Evolutionary conservation across 2,329 filamentous ascomycete genomes (phyloP).

Genomic region (Penicillium brasilianum): DNA sequence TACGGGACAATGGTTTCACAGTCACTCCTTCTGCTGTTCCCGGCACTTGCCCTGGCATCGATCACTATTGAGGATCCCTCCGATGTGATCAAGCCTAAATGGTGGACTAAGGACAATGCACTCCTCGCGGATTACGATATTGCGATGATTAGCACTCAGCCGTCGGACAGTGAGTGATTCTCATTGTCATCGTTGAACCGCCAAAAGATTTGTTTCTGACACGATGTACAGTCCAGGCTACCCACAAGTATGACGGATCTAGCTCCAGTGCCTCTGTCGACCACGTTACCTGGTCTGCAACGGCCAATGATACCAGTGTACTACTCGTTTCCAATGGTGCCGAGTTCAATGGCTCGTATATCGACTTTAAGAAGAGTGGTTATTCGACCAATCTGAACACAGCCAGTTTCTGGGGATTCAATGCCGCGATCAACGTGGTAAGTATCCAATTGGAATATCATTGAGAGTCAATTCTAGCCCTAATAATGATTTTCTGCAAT

Average conservation of each 20-base stretch:
- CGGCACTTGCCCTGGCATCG: slow-evolving; percentile 17
- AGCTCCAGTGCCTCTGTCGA: slow-evolving; percentile 6
- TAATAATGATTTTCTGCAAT: not conserved
- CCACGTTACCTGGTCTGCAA: slow-evolving; percentile 20
- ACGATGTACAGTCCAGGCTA: slow-evolving; percentile 10
- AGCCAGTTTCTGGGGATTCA: slow-evolving; percentile 40
- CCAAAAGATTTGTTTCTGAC: not conserved
- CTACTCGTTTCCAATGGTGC: slow-evolving; percentile 18
- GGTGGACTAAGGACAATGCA: slow-evolving; percentile 19
- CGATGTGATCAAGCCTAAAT: slow-evolving; percentile 15
- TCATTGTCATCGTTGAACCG: not conserved
- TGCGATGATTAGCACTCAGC: slow-evolving; percentile 12
- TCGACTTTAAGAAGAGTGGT: slow-evolving; percentile 36
- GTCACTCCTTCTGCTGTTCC: slow-evolving; percentile 13
- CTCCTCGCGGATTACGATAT: slow-evolving; percentile 19
- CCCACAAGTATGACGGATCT: slow-evolving; percentile 15
- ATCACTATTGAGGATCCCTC: slow-evolving; percentile 21
- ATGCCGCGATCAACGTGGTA: slow-evolving; percentile 38
- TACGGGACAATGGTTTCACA: slow-evolving; percentile 5
- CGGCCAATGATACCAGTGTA: slow-evolving; percentile 28
- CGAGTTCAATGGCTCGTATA: slow-evolving; percentile 31
- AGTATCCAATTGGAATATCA: not conserved
- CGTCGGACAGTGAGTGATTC: slow-evolving; percentile 13
- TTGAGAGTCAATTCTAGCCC: not conserved
- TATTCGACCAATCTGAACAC: slow-evolving; percentile 37